Evolutionary conservation across 352 stramenopile genomes (phyloP).

Genomic region (Halophytophthora batemanensis): DNA sequence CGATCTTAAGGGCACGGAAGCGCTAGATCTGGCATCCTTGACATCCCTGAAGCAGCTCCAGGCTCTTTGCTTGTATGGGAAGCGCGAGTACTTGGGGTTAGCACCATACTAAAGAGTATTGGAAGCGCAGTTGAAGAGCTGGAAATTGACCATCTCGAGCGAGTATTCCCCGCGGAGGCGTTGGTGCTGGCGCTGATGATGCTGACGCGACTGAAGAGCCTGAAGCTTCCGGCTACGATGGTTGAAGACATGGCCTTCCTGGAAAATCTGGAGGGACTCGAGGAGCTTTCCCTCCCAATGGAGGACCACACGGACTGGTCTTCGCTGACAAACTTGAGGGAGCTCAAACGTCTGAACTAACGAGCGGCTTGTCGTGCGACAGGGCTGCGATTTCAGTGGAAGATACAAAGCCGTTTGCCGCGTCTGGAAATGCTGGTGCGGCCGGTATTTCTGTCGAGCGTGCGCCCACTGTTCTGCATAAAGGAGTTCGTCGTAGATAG

Average conservation of each 20-base stretch:
- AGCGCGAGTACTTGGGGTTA: no score
- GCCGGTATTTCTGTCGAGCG: not conserved
- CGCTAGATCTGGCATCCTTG: not conserved
- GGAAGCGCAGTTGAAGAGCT: no score
- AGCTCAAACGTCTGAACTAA: not conserved
- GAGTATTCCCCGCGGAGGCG: no score
- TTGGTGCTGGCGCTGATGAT: no score
- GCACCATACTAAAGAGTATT: no score
- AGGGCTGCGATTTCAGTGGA: no score
- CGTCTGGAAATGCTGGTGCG: not conserved
- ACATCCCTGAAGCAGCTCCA: not conserved
- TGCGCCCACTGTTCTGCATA: not conserved
- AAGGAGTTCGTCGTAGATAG: not conserved
- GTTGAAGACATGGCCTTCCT: not conserved
- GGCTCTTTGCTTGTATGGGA: no score
- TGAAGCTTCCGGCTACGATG: not conserved
- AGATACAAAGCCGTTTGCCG: no score
- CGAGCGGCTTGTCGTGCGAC: not conserved
- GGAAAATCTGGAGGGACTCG: not conserved
- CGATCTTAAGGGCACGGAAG: not conserved
- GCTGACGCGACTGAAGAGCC: not conserved
- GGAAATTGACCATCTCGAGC: no score
- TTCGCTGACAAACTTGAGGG: not conserved
- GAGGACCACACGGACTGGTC: not conserved
- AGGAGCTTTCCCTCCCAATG: not conserved